These are phyloP conservation scores for Sphaerulina musiva DNA, from an alignment of 2,329 filamentous ascomycete species.

Conservation along the genomic window DNA sequence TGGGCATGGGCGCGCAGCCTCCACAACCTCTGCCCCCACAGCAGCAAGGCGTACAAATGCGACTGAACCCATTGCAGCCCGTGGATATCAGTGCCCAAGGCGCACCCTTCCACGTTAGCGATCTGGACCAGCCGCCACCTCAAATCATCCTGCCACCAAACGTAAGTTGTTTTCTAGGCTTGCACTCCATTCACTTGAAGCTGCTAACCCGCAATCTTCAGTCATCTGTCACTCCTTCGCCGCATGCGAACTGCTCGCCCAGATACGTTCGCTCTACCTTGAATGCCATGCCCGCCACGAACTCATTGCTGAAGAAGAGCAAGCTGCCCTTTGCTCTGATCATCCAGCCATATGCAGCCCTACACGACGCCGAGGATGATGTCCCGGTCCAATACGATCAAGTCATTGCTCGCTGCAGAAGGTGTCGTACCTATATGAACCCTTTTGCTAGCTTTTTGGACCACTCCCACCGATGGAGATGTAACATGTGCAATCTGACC, in stretches of 20 bases:
- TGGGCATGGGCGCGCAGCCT: slow-evolving; percentile 55
- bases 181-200: background rate
- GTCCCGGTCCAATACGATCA: slow-evolving; percentile 93
- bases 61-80: slow-evolving; percentile 81
- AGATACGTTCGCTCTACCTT: slow-evolving; percentile 94
- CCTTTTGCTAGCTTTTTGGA: slow-evolving; percentile 95
- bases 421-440: slow-evolving; percentile 96
- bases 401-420: slow-evolving; percentile 90
- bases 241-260: slow-evolving; percentile 80
- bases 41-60: slow-evolving; percentile 42
- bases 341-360: slow-evolving; percentile 88
- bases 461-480: slow-evolving; percentile 94
- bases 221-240: slow-evolving; percentile 86
- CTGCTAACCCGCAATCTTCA: slow-evolving; percentile 33
- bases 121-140: slow-evolving; percentile 85
- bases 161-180: slow-evolving; percentile 51
- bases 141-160: slow-evolving; percentile 86
- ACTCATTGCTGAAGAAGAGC: slow-evolving; percentile 92
- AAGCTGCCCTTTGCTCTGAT: slow-evolving; percentile 91
- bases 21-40: slow-evolving; percentile 44
- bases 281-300: slow-evolving; percentile 86
- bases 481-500: slow-evolving; percentile 98
- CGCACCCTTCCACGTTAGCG: slow-evolving; percentile 88
- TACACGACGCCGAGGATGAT: slow-evolving; percentile 87
- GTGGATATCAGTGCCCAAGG: slow-evolving; percentile 71